Evolutionary conservation across 768 basidiomycete species (phyloP).

Genomic region (Termitomyces sp.): DNA sequence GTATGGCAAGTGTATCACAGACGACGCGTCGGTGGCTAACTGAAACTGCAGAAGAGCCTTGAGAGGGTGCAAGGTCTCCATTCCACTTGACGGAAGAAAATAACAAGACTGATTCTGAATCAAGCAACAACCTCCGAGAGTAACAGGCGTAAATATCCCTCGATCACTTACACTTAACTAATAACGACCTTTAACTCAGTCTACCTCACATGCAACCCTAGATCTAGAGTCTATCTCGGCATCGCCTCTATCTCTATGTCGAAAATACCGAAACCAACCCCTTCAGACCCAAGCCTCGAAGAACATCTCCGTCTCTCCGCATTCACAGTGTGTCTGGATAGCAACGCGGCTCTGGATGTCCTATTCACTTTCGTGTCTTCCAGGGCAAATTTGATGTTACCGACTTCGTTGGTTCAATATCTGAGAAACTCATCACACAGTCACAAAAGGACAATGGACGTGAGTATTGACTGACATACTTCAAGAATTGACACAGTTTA

Average conservation of each 20-base stretch:
- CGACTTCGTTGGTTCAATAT: slow-evolving; percentile 81
- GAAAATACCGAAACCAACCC: slow-evolving; percentile 1
- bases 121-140: slow-evolving; percentile 8
- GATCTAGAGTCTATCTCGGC: background rate
- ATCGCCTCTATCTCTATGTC: slow-evolving; percentile 9
- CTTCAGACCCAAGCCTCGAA: slow-evolving; percentile 51
- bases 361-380: slow-evolving; percentile 1
- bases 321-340: slow-evolving; percentile 44
- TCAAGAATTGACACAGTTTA: background rate
- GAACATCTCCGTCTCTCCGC: slow-evolving; percentile 48
- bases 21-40: slow-evolving; percentile 63
- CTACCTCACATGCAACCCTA: background rate
- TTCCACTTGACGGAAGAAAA: background rate
- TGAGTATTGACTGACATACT: slow-evolving; percentile 25
- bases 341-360: background rate
- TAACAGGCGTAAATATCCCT: slow-evolving; percentile 17
- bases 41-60: slow-evolving; percentile 68
- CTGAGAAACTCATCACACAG: slow-evolving; percentile 83
- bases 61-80: slow-evolving; percentile 40
- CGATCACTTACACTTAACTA: slow-evolving; percentile 3
- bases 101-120: slow-evolving; percentile 6
- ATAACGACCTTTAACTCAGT: background rate
- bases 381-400: slow-evolving; percentile 91
- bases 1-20: slow-evolving; percentile 56
- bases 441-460: slow-evolving; percentile 85